Evolutionary conservation across 1,284 basidiomycete genomes (phyloP), one percentile per base, ranked within the genome.

Genomic region (Ustilago shanxiensis): DNA sequence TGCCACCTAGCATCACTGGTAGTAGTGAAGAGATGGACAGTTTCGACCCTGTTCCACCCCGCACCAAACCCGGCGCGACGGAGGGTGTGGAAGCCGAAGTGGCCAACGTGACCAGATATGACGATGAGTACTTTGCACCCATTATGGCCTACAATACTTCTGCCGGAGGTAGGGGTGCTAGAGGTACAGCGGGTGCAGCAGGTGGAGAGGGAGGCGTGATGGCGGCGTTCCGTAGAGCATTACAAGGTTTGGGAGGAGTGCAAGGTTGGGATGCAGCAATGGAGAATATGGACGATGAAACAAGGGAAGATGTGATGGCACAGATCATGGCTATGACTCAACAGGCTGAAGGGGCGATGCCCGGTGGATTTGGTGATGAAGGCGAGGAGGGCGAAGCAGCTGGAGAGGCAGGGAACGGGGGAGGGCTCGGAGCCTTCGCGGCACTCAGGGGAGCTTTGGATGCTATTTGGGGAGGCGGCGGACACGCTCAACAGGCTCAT

Each of bases 1-100:
- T 86, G 8, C 84, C 84, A 28, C 80, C 77, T 1, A 53, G 52
- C 3, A 75, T 86, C 28, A 80, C 80, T 7, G 50, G 52, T 1
- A 70, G 67, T 35, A 72, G 72, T 18, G 77, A 79, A 31, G 67
- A 71, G 50, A 69, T 85, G 51, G 81, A 85, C 13, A 67, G 80
- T 7, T 83, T 71, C 33, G 84, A 86, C 52, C 84, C 84, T n/a
- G 63, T 86, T 5, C 83, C 83, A 2, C 84, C 83, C n/a, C 11
- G 71, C 22, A 18, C 57, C 10, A 20, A 26, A 22, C 37, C 28
- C 28, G 14, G n/a, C 29, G 20, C 39, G 26, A 39, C 20, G 4
- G 18, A 26, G 2, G 49, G 50, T 33, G 41, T 55, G n/a, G 72
- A 78, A 2, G 49, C 10, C 9, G 33, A 65, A 2, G 60, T 59